These are phyloP conservation scores for Ophiostoma fasciatum DNA, from an alignment of 2,329 filamentous ascomycete genomes.

Conservation along the genomic window DNA sequence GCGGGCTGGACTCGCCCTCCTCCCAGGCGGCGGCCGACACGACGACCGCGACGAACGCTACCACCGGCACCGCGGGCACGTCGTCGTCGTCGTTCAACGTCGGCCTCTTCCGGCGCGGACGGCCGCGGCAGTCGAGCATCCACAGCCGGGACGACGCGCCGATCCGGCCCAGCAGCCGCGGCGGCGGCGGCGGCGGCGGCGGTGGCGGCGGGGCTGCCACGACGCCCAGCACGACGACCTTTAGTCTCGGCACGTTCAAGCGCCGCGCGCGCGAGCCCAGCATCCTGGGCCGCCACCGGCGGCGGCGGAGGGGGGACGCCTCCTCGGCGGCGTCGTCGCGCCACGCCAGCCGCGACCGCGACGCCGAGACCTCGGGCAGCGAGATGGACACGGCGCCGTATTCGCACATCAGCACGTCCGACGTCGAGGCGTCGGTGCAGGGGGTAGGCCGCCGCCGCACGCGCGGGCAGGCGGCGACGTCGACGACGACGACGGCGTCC, in stretches of 20 bases:
- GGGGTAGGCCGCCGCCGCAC: too few relatives aligned
- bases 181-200: too few relatives aligned
- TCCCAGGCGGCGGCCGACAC: conserved; percentile 2
- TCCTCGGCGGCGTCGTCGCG: conserved; percentile 24
- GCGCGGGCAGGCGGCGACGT: too few relatives aligned
- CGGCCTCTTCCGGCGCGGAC: conserved; percentile 28
- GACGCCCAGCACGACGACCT: conserved; percentile 32
- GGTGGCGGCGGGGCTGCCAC: too few relatives aligned
- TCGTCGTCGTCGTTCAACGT: conserved; percentile 32
- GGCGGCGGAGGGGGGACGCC: conserved; percentile 19
- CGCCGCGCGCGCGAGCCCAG: conserved; percentile 44
- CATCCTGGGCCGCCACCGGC: conserved; percentile 40
- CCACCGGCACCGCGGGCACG: conserved; percentile 21
- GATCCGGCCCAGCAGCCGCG: conserved; percentile 37
- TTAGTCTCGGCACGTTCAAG: conserved; percentile 44
- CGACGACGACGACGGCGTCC: too few relatives aligned
- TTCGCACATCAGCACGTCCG: too few relatives aligned
- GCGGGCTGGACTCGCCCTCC: not conserved
- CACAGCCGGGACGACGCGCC: conserved; percentile 34
- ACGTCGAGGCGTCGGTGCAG: conserved; percentile 3
- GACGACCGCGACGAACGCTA: not conserved
- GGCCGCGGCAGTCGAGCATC: conserved; percentile 34
- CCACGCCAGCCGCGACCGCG: conserved; percentile 16
- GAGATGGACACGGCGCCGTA: conserved; percentile 6
- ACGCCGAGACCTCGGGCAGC: conserved; percentile 10